Conservation (phyloP, 2,329 filamentous ascomycete species). For the Arthrinium phaeospermum region DNA sequence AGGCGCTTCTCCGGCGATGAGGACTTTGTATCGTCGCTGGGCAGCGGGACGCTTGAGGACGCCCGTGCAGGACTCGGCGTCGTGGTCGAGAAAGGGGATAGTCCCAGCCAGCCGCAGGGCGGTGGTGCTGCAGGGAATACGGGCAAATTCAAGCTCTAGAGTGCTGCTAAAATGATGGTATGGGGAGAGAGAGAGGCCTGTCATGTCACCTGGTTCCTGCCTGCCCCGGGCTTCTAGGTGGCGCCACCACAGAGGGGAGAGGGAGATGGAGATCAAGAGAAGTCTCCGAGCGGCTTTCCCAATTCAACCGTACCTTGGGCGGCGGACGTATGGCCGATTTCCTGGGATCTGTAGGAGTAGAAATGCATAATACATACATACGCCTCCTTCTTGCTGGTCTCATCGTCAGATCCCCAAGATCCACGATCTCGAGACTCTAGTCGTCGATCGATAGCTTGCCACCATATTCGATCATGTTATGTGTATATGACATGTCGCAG, state of each 20-base stretch:
- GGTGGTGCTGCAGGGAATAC: neutral
- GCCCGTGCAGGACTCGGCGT: conserved; percentile 39
- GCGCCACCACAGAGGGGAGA: neutral
- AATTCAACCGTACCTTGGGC: neutral
- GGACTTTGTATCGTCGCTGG: conserved; percentile 40
- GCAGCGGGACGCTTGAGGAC: conserved; percentile 31
- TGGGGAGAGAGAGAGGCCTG: neutral
- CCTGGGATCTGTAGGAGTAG: neutral
- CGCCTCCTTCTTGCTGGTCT: too few relatives aligned
- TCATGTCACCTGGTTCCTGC: neutral
- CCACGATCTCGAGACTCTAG: neutral
- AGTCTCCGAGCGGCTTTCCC: neutral
- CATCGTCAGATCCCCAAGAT: neutral
- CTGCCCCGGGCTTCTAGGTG: neutral
- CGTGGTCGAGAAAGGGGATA: conserved; percentile 33
- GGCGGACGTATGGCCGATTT: neutral
- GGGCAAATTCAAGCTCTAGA: conserved; percentile 23
- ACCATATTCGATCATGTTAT: neutral
- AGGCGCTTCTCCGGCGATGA: conserved; percentile 50
- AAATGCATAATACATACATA: neutral
- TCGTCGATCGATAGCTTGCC: neutral
- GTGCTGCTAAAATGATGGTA: neutral
- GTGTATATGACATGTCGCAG: conserved; percentile 2
- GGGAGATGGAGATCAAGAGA: neutral
- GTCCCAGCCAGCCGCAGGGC: neutral